A percentile compares a stretch with the other conserved stretches of the same genome.
Evolutionary conservation across 1,139 yeast species (phyloP).

Genomic region (Hemisphaericaspora xylanilytica): DNA sequence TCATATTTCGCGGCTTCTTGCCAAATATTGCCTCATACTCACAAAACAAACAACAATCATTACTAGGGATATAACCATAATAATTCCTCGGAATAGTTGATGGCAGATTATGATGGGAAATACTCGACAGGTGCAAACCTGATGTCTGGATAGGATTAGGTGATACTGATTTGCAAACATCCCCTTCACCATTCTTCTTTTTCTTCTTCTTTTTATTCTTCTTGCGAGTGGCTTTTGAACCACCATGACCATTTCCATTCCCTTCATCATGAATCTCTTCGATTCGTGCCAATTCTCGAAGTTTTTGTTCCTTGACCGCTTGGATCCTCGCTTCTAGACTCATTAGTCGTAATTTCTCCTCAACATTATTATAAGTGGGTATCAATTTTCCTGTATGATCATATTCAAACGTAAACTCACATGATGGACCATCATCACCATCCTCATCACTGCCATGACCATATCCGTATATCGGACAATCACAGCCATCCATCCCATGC

Average conservation of each 20-base stretch:
- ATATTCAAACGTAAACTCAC: slow-evolving; percentile 47
- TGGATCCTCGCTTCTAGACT: slow-evolving; percentile 14
- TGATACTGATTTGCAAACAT: neutral
- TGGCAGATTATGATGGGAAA: slow-evolving; percentile 2
- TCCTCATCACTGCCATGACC: slow-evolving; percentile 18
- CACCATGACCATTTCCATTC: slow-evolving; percentile 5
- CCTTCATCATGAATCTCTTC: slow-evolving; percentile 11
- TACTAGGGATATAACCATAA: slow-evolving; percentile 14
- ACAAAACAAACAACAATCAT: slow-evolving; percentile 51
- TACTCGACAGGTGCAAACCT: neutral
- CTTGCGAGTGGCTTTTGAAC: slow-evolving; percentile 20
- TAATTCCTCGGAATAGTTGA: slow-evolving; percentile 10
- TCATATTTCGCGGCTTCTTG: slow-evolving; percentile 23
- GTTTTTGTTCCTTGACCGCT: slow-evolving; percentile 3
- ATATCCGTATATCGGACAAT: slow-evolving; percentile 27
- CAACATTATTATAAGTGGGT: slow-evolving; percentile 42
- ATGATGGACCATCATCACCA: slow-evolving; percentile 31
- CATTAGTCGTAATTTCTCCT: slow-evolving; percentile 37
- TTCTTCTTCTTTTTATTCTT: slow-evolving; percentile 22
- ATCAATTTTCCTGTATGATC: slow-evolving; percentile 43
- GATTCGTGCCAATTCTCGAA: neutral
- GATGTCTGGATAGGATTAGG: neutral
- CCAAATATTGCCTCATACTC: slow-evolving; percentile 51
- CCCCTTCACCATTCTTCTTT: slow-evolving; percentile 10
- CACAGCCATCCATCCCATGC: slow-evolving; percentile 32